These are phyloP conservation scores for Acer campestre DNA, from an alignment of 345 rosid genomes.

Conservation along the genomic window DNA sequence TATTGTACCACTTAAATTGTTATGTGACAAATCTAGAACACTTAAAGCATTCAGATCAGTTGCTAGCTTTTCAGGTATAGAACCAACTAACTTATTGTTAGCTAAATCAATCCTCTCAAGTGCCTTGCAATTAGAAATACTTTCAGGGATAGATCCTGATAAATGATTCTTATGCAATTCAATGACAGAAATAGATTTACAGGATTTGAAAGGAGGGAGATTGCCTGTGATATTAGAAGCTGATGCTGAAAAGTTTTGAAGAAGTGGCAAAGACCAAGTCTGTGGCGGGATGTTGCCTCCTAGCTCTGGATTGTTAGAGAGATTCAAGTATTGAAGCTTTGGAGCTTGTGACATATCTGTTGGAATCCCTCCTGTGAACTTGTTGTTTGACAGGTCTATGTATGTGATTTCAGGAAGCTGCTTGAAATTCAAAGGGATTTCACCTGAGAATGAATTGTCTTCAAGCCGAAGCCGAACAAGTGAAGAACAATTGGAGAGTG, in stretches of 20 bases:
- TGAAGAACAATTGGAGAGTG: constrained; percentile 74
- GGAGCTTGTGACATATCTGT: constrained; percentile 57
- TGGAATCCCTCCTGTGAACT: constrained; percentile 73
- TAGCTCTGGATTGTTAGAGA: constrained; percentile 64
- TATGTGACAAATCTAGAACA: constrained; percentile 65
- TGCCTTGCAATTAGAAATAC: constrained; percentile 57
- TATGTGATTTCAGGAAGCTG: constrained; percentile 67
- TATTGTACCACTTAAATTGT: constrained; percentile 65
- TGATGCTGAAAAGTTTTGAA: constrained; percentile 83
- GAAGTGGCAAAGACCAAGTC: constrained; percentile 67
- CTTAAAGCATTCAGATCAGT: constrained; percentile 47
- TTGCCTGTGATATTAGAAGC: constrained; percentile 63
- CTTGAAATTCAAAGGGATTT: constrained; percentile 62
- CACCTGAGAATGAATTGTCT: constrained; percentile 85
- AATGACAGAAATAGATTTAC: constrained; percentile 62
- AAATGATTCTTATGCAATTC: constrained; percentile 65
- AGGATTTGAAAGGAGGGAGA: constrained; percentile 61
- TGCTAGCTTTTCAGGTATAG: constrained; percentile 55
- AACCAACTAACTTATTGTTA: constrained; percentile 55
- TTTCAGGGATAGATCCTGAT: constrained; percentile 50
- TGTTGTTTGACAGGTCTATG: constrained; percentile 78
- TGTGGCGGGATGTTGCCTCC: constrained; percentile 60
- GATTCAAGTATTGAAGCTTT: constrained; percentile 72
- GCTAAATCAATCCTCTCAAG: constrained; percentile 61
- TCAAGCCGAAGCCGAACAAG: constrained; percentile 84